Conservation (phyloP, 2,329 filamentous ascomycete species). For the Chrysosporium queenslandicum region DNA sequence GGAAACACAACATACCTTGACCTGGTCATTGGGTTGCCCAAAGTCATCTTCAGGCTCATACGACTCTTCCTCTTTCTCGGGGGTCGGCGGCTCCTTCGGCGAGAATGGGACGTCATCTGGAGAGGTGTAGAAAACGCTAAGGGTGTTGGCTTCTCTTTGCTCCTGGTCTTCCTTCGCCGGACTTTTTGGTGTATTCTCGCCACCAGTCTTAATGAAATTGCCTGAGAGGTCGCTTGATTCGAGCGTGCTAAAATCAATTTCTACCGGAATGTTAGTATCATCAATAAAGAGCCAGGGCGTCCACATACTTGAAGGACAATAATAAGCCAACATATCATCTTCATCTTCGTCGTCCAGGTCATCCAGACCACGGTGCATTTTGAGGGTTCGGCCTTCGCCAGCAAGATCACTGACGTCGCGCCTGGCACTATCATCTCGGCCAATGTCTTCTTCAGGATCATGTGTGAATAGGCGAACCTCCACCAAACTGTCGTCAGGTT, state of each 20-base stretch:
- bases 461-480: slow-evolving; percentile 51
- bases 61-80: slow-evolving; percentile 29
- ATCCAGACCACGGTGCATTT: slow-evolving; percentile 45
- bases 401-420: slow-evolving; percentile 51
- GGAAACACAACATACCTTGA: slow-evolving; percentile 28
- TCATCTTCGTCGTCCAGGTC: slow-evolving; percentile 53
- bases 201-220: slow-evolving; percentile 38
- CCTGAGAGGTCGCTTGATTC: slow-evolving; percentile 26
- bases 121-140: slow-evolving; percentile 42
- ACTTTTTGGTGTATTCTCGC: slow-evolving; percentile 31
- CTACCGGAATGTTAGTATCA: slow-evolving; percentile 20
- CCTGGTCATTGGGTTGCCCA: slow-evolving; percentile 35
- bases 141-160: slow-evolving; percentile 38
- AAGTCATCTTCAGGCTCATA: slow-evolving; percentile 29
- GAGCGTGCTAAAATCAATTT: slow-evolving; percentile 33
- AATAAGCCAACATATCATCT: slow-evolving; percentile 31
- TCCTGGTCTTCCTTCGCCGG: slow-evolving; percentile 38
- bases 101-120: slow-evolving; percentile 38
- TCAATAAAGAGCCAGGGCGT: neutral
- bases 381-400: slow-evolving; percentile 45
- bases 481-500: slow-evolving; percentile 47
- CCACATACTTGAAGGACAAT: slow-evolving; percentile 27
- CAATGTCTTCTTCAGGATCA: slow-evolving; percentile 53
- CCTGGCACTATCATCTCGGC: slow-evolving; percentile 48
- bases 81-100: slow-evolving; percentile 38